A percentile compares a stretch with the other conserved stretches of the same genome.
Evolutionary conservation across 2,329 filamentous ascomycete species (phyloP).

Genomic region (Trichoderma afroharzianum): DNA sequence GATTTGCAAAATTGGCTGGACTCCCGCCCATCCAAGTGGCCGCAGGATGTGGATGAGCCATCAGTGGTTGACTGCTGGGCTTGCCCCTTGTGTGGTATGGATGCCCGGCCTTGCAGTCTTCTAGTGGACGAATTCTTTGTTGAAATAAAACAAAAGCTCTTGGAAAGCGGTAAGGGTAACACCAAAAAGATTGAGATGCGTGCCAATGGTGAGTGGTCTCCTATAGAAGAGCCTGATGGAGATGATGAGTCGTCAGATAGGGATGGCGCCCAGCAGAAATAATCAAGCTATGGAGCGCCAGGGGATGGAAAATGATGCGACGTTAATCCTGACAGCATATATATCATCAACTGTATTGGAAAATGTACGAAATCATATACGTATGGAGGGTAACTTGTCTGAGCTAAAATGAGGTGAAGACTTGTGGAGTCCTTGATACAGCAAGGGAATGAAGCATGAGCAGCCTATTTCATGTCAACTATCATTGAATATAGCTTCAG

Average conservation of each 20-base stretch:
- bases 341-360: neutral
- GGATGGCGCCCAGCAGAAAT: neutral
- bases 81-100: constrained; percentile 77
- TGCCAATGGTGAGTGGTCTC: constrained; percentile 33
- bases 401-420: neutral
- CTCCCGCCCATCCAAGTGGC: constrained; percentile 53
- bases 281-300: neutral
- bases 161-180: constrained; percentile 20
- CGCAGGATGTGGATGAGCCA: constrained; percentile 40
- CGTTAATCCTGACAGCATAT: neutral
- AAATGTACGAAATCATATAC: neutral
- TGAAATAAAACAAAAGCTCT: constrained; percentile 55
- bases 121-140: constrained; percentile 71
- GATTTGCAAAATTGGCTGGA: constrained; percentile 78
- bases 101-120: constrained; percentile 71
- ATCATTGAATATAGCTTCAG: neutral
- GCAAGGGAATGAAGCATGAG: neutral
- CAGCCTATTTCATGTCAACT: neutral
- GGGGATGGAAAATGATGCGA: neutral
- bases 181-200: constrained; percentile 31
- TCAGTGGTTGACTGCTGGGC: constrained; percentile 70
- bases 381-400: neutral
- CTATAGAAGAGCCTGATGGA: constrained; percentile 30
- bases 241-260: constrained; percentile 21
- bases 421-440: neutral